Percentiles rank a stretch among this genome's conserved stretches.
These are phyloP conservation scores for Carex myosuroides DNA, from an alignment of 176 grass and related monocot genomes.

Conservation along the genomic window DNA sequence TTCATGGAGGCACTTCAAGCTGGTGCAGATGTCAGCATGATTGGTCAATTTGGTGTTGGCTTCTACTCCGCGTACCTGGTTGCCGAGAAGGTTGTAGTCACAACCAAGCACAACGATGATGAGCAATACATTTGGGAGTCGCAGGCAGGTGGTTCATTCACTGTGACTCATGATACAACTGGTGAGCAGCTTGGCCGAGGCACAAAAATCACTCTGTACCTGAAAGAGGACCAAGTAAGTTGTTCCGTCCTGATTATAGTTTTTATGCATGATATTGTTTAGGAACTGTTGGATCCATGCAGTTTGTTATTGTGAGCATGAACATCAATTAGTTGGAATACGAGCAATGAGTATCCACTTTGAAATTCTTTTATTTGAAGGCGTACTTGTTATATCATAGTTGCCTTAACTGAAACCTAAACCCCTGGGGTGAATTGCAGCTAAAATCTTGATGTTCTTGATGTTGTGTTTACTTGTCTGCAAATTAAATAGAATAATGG, in stretches of 20 bases:
- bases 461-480: background rate
- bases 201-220: slow-evolving; percentile 34
- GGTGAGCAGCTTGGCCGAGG: slow-evolving; percentile 31
- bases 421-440: background rate
- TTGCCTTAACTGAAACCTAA: no score
- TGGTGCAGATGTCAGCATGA: slow-evolving; percentile 91
- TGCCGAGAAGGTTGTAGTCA: slow-evolving; percentile 30
- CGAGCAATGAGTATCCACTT: background rate
- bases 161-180: slow-evolving; percentile 17
- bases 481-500: background rate
- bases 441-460: background rate
- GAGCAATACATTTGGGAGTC: slow-evolving; percentile 38
- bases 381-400: no score
- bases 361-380: background rate
- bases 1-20: slow-evolving; percentile 44
- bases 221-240: slow-evolving; percentile 38
- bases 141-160: slow-evolving; percentile 35
- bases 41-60: slow-evolving; percentile 85
- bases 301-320: background rate
- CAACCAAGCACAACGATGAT: slow-evolving; percentile 38
- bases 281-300: background rate
- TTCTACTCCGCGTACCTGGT: slow-evolving; percentile 67
- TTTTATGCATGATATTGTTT: background rate
- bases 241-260: background rate
- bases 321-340: background rate